Base-by-base conservation (phyloP, 1,284 basidiomycete species). In the Leccinum angustisporum region DNA sequence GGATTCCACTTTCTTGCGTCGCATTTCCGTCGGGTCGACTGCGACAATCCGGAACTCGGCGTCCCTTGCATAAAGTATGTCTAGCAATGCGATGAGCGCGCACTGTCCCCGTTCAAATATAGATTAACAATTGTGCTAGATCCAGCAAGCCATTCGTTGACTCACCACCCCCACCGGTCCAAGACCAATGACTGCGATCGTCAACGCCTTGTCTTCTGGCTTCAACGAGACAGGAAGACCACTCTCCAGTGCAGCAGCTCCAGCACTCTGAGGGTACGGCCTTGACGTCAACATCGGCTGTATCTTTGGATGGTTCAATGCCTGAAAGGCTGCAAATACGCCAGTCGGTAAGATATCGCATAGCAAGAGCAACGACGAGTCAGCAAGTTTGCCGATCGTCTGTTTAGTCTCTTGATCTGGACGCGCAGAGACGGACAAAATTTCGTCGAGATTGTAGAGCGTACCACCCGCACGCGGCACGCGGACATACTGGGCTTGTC, bases 401-500 rank as follows among this genome's bases (percentile, higher is more conserved):
- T 74, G 70, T 50, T 72, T 70, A 63, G 74, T 76, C 57, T 71
- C 74, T 46, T 75, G 68, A 5, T 69, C 65, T 1, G 76, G 65
- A 16, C 54, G 16, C 77, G 72, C 30, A 58, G 70, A 63, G 68
- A 77, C 30, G 68, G 77, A 71, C 72, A 79, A 31, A 74, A 80
- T 54, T 36, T 83, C 78, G 61, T 80, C 81, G 43, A 92, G 79
- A 63, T 83, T 87, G 78, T 89, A 92, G 6, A 94, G 81, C 0
- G 90, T 92, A 18, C 90, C 90, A 30, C 92, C 92, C 1, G 89
- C 92, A 61, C 84, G 84, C 6, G 92, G 92, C 11, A 94, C 86
- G 31, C 89, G 85, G 4, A 94, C 83, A 72, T 90, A 97, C 75
- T 95, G 93, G 0, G 94, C 94, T 78, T 97, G 95, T 1, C 87